Evolutionary conservation across 73 alveolate species (phyloP).

Genomic region (Tetrahymena malaccensis): DNA sequence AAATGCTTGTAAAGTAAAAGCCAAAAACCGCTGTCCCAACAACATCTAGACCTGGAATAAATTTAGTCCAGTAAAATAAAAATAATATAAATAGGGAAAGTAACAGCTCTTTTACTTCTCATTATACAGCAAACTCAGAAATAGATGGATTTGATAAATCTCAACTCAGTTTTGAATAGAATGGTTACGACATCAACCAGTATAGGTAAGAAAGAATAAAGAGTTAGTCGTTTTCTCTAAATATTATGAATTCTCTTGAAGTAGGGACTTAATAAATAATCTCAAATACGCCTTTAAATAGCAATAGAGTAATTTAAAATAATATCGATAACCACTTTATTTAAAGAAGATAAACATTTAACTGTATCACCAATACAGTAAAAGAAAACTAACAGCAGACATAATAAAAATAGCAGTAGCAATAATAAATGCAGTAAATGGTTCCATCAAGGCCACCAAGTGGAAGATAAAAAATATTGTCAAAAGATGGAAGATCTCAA

Average conservation of each 20-base stretch:
- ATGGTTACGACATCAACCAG: not conserved
- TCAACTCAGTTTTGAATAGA: not conserved
- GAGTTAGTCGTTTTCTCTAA: not conserved
- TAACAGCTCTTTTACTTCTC: not conserved
- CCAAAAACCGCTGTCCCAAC: not conserved
- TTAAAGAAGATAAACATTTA: not conserved
- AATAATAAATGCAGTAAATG: not conserved
- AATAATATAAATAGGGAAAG: not conserved
- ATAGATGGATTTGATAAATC: not conserved
- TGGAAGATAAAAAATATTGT: not conserved
- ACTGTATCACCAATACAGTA: not conserved
- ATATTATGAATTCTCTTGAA: not conserved
- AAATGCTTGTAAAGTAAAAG: not conserved
- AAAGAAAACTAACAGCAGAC: not conserved
- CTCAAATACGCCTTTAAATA: not conserved
- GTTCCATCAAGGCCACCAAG: not conserved
- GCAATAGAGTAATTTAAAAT: not conserved
- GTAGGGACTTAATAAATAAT: not conserved
- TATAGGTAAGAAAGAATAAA: not conserved
- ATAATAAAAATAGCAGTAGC: not conserved
- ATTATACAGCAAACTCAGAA: not conserved
- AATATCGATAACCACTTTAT: not conserved
- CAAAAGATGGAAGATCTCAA: not conserved
- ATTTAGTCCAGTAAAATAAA: not conserved
- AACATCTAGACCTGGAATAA: not conserved